A percentile compares a stretch with the other conserved stretches of the same genome.
Conservation (phyloP, 2,329 filamentous ascomycete genomes). For the Alternaria ethzedia region DNA sequence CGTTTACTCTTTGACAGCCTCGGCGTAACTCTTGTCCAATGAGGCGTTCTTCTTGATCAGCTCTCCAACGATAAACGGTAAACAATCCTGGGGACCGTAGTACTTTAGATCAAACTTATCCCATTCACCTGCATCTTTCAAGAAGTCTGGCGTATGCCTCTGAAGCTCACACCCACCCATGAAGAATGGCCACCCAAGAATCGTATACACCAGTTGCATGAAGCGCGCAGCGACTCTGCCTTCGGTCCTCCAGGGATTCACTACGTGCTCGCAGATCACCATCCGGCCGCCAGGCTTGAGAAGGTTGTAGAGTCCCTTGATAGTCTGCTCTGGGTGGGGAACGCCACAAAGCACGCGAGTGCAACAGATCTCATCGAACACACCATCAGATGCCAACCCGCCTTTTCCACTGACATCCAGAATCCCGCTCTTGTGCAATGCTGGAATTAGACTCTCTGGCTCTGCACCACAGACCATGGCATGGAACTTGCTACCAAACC, state of each 20-base stretch:
- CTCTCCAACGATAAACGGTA: slow-evolving; percentile 48
- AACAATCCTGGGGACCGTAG: slow-evolving; percentile 32
- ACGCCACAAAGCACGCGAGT: slow-evolving; percentile 63
- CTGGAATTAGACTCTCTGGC: slow-evolving; percentile 54
- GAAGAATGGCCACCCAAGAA: slow-evolving; percentile 59
- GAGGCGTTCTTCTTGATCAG: slow-evolving; percentile 39
- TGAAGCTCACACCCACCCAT: slow-evolving; percentile 60
- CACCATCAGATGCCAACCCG: slow-evolving; percentile 38
- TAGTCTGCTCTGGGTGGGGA: slow-evolving; percentile 54
- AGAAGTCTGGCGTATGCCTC: slow-evolving; percentile 54
- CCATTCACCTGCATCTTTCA: slow-evolving; percentile 58
- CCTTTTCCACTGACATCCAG: slow-evolving; percentile 32
- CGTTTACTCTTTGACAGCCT: slow-evolving; percentile 23
- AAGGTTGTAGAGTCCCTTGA: slow-evolving; percentile 56
- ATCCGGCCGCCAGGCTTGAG: slow-evolving; percentile 62
- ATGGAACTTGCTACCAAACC: slow-evolving; percentile 57
- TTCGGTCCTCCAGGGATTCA: slow-evolving; percentile 57
- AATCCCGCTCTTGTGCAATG: slow-evolving; percentile 52
- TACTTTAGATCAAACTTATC: slow-evolving; percentile 56
- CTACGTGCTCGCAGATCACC: slow-evolving; percentile 63
- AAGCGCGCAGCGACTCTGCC: slow-evolving; percentile 54
- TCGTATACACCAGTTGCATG: slow-evolving; percentile 55
- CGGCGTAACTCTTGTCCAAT: slow-evolving; percentile 27
- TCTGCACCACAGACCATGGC: slow-evolving; percentile 58
- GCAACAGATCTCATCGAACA: slow-evolving; percentile 64